A percentile compares a stretch with the other conserved stretches of the same genome.
These are phyloP conservation scores for Verticillium albo-atrum DNA, from an alignment of 2,329 filamentous ascomycete species.

Conservation along the genomic window DNA sequence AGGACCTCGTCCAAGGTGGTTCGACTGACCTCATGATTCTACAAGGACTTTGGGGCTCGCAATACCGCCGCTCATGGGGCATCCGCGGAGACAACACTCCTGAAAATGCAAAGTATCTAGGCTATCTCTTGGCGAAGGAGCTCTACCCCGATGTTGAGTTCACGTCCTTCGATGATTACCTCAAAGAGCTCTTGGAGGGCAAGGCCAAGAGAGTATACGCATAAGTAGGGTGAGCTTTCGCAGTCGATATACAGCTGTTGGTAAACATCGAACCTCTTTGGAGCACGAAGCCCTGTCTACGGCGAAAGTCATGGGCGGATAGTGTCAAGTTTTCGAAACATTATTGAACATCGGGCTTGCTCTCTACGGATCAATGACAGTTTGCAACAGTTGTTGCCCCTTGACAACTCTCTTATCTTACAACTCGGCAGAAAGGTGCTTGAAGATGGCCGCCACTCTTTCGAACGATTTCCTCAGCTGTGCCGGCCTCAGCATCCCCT, in stretches of 20 bases:
- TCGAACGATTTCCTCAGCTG: background rate
- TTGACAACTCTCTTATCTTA: background rate
- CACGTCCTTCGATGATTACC: conserved; percentile 4
- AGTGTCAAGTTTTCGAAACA: too few species aligned
- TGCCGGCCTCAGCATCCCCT: background rate
- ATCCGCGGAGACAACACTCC: conserved; percentile 49
- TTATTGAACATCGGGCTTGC: too few species aligned
- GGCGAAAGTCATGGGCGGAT: too few species aligned
- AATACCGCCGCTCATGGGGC: conserved; percentile 41
- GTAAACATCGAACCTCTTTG: too few species aligned
- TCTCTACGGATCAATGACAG: too few species aligned
- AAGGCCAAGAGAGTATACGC: background rate
- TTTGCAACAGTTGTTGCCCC: too few species aligned
- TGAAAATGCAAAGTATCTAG: conserved; percentile 47
- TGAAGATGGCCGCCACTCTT: background rate
- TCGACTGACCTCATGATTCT: too few species aligned
- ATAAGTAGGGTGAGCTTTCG: background rate
- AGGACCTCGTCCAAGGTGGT: too few species aligned
- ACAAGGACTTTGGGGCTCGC: conserved; percentile 2
- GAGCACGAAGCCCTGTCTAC: too few species aligned
- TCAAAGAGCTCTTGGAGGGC: conserved; percentile 1
- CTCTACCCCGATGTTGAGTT: conserved; percentile 45
- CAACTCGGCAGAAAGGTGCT: background rate
- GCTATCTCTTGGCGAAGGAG: conserved; percentile 46
- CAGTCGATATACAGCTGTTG: too few species aligned